Percentiles rank a stretch among this genome's conserved stretches.
Evolutionary conservation across 139 green algal genomes (phyloP).

Genomic region (Tetradesmus lagerheimii): DNA sequence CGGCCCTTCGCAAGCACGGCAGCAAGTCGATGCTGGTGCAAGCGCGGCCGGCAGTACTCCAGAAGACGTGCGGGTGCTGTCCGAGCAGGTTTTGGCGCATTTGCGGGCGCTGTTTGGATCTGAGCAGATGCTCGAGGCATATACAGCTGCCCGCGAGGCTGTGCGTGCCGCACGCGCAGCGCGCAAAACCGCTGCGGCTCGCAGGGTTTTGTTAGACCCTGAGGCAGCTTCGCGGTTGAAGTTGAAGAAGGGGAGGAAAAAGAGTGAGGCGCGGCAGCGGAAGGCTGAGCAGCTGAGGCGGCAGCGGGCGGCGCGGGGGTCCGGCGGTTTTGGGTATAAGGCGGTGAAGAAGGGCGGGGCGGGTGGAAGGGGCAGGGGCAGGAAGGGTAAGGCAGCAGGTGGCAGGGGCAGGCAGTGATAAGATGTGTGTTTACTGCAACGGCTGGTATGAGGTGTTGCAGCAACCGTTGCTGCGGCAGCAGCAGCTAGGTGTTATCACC

Average conservation of each 20-base stretch:
- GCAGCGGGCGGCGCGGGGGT: constrained; percentile 50
- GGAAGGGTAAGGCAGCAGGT: too few species aligned
- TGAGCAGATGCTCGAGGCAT: constrained; percentile 78
- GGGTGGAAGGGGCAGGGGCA: not conserved
- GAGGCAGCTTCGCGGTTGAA: constrained; percentile 73
- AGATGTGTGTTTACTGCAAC: too few species aligned
- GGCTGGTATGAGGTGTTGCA: too few species aligned
- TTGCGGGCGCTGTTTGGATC: constrained; percentile 74
- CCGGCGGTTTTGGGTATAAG: constrained; percentile 36
- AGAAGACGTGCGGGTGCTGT: constrained; percentile 61
- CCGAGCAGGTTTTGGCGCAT: constrained; percentile 82
- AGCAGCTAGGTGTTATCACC: too few species aligned
- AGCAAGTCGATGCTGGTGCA: not conserved
- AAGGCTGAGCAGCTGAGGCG: constrained; percentile 81
- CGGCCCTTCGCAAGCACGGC: not conserved
- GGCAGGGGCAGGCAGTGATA: not conserved
- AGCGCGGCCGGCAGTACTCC: not conserved
- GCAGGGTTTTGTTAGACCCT: constrained; percentile 82
- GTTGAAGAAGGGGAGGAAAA: constrained; percentile 68
- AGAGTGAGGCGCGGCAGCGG: constrained; percentile 71
- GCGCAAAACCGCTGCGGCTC: constrained; percentile 60
- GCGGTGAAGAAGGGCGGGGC: not conserved
- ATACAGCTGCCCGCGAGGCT: constrained; percentile 68
- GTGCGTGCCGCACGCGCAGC: constrained; percentile 60
- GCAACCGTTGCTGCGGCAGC: too few species aligned